phyloP scores from a whole-genome alignment of 164 flowering plant genomes.

The Vitis rupestris region DNA sequence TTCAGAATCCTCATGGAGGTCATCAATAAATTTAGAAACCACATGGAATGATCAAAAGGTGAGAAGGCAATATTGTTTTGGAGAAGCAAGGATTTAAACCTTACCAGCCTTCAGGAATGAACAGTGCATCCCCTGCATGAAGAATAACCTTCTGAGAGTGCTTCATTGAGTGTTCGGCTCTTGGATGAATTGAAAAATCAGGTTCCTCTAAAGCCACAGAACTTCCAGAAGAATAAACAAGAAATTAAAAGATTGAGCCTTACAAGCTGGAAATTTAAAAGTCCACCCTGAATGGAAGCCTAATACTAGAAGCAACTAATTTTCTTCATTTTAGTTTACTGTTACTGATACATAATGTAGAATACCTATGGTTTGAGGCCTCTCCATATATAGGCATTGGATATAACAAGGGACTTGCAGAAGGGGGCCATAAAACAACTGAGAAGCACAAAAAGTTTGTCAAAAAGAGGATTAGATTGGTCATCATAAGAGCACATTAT shows the following conservation, averaged over 20 bases:
- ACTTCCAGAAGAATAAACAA: conserved; percentile 38
- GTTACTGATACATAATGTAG: not conserved
- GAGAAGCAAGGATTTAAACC: conserved; percentile 8
- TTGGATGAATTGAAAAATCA: conserved; percentile 65
- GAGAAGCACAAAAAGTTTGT: conserved; percentile 18
- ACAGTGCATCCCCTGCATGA: conserved; percentile 89
- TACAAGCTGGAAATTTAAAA: conserved; percentile 6
- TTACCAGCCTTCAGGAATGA: conserved; percentile 99
- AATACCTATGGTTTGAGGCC: conserved; percentile 97
- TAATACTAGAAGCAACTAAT: not conserved
- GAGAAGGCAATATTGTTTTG: not conserved
- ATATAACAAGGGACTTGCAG: conserved; percentile 73
- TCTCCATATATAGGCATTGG: conserved; percentile 90
- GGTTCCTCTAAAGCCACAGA: conserved; percentile 68
- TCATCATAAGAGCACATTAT: not conserved
- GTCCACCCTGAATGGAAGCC: not conserved
- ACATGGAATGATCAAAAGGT: not conserved
- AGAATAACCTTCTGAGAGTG: conserved; percentile 75
- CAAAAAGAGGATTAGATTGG: not conserved
- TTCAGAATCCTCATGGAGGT: not conserved
- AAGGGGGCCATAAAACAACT: conserved; percentile 96
- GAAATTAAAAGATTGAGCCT: conserved; percentile 3
- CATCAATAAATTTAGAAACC: not conserved
- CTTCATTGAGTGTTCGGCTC: conserved; percentile 54
- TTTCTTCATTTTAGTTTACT: not conserved